Evolutionary conservation across 2,329 filamentous ascomycete genomes (phyloP), one percentile per base, ranked within the genome.

Genomic region (Exutisphaerella laricina): DNA sequence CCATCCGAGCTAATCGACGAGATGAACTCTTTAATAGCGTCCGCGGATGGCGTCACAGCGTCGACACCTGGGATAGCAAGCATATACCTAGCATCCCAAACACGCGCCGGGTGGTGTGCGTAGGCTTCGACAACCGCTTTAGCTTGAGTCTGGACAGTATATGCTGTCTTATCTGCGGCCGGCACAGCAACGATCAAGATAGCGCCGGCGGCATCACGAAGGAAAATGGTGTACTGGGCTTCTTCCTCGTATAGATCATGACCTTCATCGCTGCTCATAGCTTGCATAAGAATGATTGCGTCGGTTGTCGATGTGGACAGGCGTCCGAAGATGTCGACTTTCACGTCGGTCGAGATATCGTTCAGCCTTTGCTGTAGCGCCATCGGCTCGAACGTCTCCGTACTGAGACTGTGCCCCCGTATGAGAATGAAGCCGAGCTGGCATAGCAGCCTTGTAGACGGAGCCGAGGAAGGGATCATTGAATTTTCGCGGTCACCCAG

Each of bases 11-110:
- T 33, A 37, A 54, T 49, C 4, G 49, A 50, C 6, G 23, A 23
- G 22, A 54, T 41, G 35, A 54, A 48, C n/a, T 54, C 47, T 5
- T 43, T 21, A 14, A 54, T 37, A 3, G 42, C 41, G 9, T 43
- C 17, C 3, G 12, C 14, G 9, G 43, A 39, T 17, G 43, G 30
- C 6, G 41, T 31, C 5, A 35, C 42, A 17, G 17, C 32, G 17
- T 45, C 39, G 10, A 26, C n/a, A n/a, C 34, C 39, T 12, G 42
- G 35, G 25, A 48, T 22, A 17, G 46, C 41, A 13, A 54, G 23
- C 4, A 31, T 30, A 16, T 50, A 41, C 13, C 39, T 42, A n/a
- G 47, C 45, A 35, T 54, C 51, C 44, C 44, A 54, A 18, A 54
- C 51, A 23, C 50, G 45, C 16, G 43, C 28, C 9, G 45, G 41